A percentile compares a stretch with the other conserved stretches of the same genome.
phyloP scores from a whole-genome alignment of 768 basidiomycete species.

The Lactarius indigo region DNA sequence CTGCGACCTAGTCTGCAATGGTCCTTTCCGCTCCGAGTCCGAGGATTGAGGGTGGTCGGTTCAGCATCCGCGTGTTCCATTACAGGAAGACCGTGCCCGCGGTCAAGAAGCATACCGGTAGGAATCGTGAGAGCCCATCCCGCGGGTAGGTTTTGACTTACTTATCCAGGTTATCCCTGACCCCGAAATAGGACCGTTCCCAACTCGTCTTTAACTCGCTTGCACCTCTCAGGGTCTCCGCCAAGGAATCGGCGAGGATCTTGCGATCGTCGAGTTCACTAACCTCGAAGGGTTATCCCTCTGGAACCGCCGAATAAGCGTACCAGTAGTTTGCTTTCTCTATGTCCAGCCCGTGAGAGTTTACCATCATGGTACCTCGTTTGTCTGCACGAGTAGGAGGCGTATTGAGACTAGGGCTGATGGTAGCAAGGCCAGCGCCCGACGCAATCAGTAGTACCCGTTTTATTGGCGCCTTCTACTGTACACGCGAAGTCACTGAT shows the following conservation, averaged over 20 bases:
- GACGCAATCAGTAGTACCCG: constrained; percentile 5
- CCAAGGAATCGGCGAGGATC: constrained; percentile 10
- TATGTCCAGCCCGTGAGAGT: not conserved
- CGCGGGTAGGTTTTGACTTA: constrained; percentile 55
- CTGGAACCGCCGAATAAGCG: not conserved
- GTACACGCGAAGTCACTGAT: constrained; percentile 2
- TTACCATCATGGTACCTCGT: constrained; percentile 1
- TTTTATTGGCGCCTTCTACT: not conserved
- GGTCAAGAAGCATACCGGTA: not conserved
- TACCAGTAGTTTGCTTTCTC: not conserved
- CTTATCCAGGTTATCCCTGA: constrained; percentile 8
- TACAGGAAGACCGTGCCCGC: not conserved
- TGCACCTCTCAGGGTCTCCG: constrained; percentile 1
- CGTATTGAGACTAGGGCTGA: not conserved
- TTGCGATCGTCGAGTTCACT: not conserved
- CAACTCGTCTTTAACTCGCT: not conserved
- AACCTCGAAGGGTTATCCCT: constrained; percentile 5
- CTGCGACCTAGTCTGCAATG: not conserved
- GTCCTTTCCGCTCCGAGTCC: not conserved
- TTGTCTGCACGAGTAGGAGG: not conserved
- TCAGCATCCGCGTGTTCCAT: not conserved
- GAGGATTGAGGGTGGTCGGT: not conserved
- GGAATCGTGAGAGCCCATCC: constrained; percentile 1
- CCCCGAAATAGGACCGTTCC: not conserved
- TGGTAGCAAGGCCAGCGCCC: not conserved